Conservation (phyloP, 805 yeast genomes). For the Ogataea siamensis region DNA sequence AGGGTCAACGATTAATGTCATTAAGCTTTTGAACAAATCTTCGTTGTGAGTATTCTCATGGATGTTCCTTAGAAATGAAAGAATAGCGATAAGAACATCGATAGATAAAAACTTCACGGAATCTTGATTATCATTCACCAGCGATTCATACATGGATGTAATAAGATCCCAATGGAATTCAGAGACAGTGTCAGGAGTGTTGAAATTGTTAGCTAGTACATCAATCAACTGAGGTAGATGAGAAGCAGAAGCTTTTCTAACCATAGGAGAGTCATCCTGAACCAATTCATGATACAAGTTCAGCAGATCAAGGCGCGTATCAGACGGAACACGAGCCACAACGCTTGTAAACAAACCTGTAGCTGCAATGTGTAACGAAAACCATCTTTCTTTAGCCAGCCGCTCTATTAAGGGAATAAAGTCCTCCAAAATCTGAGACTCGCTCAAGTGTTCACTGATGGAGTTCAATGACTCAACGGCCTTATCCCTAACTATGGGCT, state of each 20-base stretch:
- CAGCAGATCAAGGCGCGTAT: slow-evolving; percentile 59
- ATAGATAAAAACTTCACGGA: slow-evolving; percentile 88
- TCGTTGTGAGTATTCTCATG: slow-evolving; percentile 57
- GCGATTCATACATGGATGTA: slow-evolving; percentile 74
- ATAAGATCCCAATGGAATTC: slow-evolving; percentile 74
- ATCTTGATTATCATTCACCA: slow-evolving; percentile 87
- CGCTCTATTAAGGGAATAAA: slow-evolving; percentile 76
- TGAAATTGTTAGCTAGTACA: slow-evolving; percentile 38
- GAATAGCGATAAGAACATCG: slow-evolving; percentile 81
- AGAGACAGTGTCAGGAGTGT: slow-evolving; percentile 42
- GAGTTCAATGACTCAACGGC: slow-evolving; percentile 84
- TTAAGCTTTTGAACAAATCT: slow-evolving; percentile 62
- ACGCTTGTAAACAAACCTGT: slow-evolving; percentile 83
- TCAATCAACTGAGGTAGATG: slow-evolving; percentile 75
- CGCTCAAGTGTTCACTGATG: slow-evolving; percentile 60
- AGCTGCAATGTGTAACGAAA: slow-evolving; percentile 85
- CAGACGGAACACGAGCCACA: slow-evolving; percentile 54
- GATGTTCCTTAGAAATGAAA: slow-evolving; percentile 61
- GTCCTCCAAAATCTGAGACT: slow-evolving; percentile 60
- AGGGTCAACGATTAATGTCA: slow-evolving; percentile 77
- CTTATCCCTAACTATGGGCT: slow-evolving; percentile 91
- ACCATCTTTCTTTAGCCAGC: slow-evolving; percentile 90
- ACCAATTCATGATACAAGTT: slow-evolving; percentile 67
- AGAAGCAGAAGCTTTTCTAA: slow-evolving; percentile 89
- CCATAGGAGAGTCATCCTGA: slow-evolving; percentile 96